Percentiles rank a stretch among this genome's conserved stretches.
Evolutionary conservation across 164 flowering plant species (phyloP).

Genomic region (Kingdonia uniflora): DNA sequence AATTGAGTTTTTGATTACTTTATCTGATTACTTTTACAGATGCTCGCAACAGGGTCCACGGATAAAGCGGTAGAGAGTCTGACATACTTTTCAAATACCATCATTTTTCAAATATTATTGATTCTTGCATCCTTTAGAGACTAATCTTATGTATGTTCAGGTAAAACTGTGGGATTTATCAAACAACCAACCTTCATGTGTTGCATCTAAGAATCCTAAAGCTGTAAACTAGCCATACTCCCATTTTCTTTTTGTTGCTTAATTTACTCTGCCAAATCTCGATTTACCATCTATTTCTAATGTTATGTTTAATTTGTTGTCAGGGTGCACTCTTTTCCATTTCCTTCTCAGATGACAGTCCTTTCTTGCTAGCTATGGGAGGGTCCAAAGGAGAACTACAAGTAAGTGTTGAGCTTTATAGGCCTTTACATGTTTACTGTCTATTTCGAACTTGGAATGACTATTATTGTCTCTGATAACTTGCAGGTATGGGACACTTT

Average conservation of each 20-base stretch:
- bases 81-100: neutral
- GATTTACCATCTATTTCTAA: neutral
- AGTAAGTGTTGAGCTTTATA: conserved; percentile 31
- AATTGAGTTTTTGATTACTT: neutral
- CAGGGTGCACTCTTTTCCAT: conserved; percentile 80
- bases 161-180: conserved; percentile 60
- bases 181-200: conserved; percentile 67
- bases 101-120: neutral
- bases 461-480: neutral
- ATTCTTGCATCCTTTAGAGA: neutral
- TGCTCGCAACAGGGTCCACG: conserved; percentile 81
- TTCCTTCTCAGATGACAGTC: conserved; percentile 66
- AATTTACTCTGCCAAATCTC: neutral
- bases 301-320: neutral
- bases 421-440: neutral
- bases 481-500: conserved; percentile 59
- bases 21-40: conserved; percentile 24
- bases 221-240: neutral
- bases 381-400: conserved; percentile 74
- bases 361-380: conserved; percentile 73
- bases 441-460: neutral
- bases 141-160: neutral
- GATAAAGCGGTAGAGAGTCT: conserved; percentile 59
- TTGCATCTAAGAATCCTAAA: conserved; percentile 56
- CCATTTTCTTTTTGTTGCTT: neutral